Conservation (phyloP, 2,329 filamentous ascomycete genomes). For the Dactylellina leptospora region DNA sequence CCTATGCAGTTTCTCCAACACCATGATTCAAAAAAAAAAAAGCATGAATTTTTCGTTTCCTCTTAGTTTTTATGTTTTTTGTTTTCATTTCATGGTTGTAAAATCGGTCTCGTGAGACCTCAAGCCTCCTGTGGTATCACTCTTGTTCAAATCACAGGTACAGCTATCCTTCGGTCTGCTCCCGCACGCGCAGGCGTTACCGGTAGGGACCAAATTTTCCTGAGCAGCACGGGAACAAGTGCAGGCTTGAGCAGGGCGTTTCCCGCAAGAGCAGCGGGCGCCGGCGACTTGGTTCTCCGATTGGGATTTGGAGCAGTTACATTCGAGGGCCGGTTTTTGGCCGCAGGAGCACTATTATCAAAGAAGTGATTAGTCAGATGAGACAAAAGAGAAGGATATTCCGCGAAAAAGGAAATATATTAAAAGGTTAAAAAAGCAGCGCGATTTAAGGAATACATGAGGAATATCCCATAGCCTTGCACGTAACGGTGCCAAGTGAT, state of each 20-base stretch:
- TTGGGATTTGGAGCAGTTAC: slow-evolving; percentile 26
- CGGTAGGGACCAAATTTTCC: slow-evolving; percentile 33
- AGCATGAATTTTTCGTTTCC: too few relatives aligned
- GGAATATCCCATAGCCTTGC: too few relatives aligned
- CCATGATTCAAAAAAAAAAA: neutral
- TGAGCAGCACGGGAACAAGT: slow-evolving; percentile 40
- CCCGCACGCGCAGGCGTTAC: slow-evolving; percentile 38
- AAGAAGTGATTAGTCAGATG: neutral
- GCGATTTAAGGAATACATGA: too few relatives aligned
- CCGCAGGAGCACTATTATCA: slow-evolving; percentile 46
- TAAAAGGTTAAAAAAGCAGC: too few relatives aligned
- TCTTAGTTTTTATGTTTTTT: neutral
- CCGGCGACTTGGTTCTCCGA: slow-evolving; percentile 50
- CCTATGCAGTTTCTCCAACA: neutral
- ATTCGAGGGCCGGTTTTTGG: slow-evolving; percentile 32
- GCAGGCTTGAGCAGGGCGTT: slow-evolving; percentile 50
- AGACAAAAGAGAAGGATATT: neutral
- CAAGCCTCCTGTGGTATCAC: slow-evolving; percentile 23
- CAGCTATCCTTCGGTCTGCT: slow-evolving; percentile 46
- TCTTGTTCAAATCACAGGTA: slow-evolving; percentile 43
- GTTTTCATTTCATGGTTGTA: slow-evolving; percentile 37
- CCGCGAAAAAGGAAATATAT: too few relatives aligned
- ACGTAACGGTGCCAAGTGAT: too few relatives aligned
- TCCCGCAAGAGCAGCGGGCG: slow-evolving; percentile 47
- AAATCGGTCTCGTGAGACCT: slow-evolving; percentile 39